Evolutionary conservation across 2,329 filamentous ascomycete genomes (phyloP), one percentile per base, ranked within the genome.

Genomic region (Penicillium hordei): DNA sequence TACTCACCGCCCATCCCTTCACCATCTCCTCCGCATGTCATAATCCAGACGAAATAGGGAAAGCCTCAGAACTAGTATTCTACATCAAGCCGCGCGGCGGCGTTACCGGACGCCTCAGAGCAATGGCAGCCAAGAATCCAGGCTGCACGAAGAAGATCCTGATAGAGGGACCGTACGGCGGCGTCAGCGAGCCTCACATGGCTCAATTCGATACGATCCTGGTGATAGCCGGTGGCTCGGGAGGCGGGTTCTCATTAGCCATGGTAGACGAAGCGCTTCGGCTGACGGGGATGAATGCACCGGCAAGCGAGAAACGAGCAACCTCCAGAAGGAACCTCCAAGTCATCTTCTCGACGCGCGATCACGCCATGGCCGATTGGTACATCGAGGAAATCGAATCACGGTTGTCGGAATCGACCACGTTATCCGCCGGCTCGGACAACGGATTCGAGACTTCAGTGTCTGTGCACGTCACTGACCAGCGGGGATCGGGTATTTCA

Each of bases 111-210:
- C 72, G 76, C 0, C 71, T 85, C 1, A 74, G 75, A 2, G 71
- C 68, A 0, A 60, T 76, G 6, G 79, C 78, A 0, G 48, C 61
- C 12, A 68, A 74, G 21, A 63, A 69, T 15, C 75, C 82, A 0
- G 73, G 71, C 2, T 59, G 64, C 0, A 64, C 67, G 0, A 73
- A 83, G 13, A 74, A 73, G 0, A 79, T 86, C 0, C 66, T 83
- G 3, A 62, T 86, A 0, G 83, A 86, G 44, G 83, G 84, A 0
- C 83, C 84, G 0, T 86, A 86, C 57, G 82, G 84, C 1, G 83
- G 83, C 2, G 58, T 66, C 19, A 70, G 83, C 34, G 68, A 76
- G 12, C 65, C 66, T 9, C 65, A 71, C 31, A 69, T 79, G 44
- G 62, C 68, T 1, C 70, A 69, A 1, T 78, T 78, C 52, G 78